A percentile compares a stretch with the other conserved stretches of the same genome.
phyloP scores from a whole-genome alignment of 2,329 filamentous ascomycete species.

The Exophiala spinifera region DNA sequence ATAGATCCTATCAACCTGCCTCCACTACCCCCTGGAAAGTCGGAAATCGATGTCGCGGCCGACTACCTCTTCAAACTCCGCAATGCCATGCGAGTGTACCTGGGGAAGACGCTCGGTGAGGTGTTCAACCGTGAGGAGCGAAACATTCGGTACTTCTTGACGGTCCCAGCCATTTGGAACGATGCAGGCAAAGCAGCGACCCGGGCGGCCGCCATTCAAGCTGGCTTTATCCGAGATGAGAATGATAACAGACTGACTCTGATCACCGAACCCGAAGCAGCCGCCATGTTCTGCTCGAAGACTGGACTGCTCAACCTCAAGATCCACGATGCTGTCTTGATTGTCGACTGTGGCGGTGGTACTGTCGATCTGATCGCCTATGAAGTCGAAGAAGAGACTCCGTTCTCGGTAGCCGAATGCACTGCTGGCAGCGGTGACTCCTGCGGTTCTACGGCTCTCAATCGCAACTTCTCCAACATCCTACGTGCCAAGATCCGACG shows the following conservation, averaged over 20 bases:
- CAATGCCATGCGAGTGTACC: slow-evolving; percentile 90
- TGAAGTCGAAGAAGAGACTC: slow-evolving; percentile 95
- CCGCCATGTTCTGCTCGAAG: slow-evolving; percentile 96
- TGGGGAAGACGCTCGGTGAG: slow-evolving; percentile 94
- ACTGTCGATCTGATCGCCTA: slow-evolving; percentile 99
- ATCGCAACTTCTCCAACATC: slow-evolving; percentile 98
- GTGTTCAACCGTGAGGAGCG: slow-evolving; percentile 98
- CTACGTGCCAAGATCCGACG: slow-evolving; percentile 95
- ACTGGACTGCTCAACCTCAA: slow-evolving; percentile 93
- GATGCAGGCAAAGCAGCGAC: slow-evolving; percentile 97
- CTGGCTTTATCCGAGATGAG: slow-evolving; percentile 92
- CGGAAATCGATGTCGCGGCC: slow-evolving; percentile 97
- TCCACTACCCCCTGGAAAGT: slow-evolving; percentile 94
- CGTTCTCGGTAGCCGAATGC: slow-evolving; percentile 95
- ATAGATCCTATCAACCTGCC: slow-evolving; percentile 99
- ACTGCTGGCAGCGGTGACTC: slow-evolving; percentile 96
- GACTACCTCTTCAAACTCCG: slow-evolving; percentile 98
- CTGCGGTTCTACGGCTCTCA: slow-evolving; percentile 95
- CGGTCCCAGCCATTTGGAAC: slow-evolving; percentile 99
- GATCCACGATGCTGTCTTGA: slow-evolving; percentile 96
- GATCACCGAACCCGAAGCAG: slow-evolving; percentile 94
- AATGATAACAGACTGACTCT: slow-evolving; percentile 95
- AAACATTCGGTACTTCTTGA: slow-evolving; percentile 96
- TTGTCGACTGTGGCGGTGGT: slow-evolving; percentile 96
- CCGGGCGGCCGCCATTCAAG: slow-evolving; percentile 91